Evolutionary conservation across 1,284 basidiomycete genomes (phyloP), one percentile per base, ranked within the genome.

Genomic region (Cutaneotrichosporon dermatis): DNA sequence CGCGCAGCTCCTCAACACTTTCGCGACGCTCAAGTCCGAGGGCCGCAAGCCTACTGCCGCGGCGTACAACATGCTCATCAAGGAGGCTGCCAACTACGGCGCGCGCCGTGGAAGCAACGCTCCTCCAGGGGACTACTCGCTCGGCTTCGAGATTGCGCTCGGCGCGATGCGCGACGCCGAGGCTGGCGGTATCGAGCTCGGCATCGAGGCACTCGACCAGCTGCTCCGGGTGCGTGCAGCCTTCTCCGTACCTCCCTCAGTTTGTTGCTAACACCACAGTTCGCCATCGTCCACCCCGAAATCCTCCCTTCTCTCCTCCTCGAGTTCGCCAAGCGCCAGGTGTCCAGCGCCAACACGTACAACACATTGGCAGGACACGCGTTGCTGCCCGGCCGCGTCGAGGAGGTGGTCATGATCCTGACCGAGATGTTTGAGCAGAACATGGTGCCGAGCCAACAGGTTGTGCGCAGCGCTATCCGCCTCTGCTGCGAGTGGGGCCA

Each of bases 221-320:
- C 59, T 76, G 7, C 49, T 76, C 39, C 60, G 66, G 46, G 72
- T 74, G n/a, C n/a, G n/a, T n/a, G n/a, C n/a, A n/a, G n/a, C n/a
- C n/a, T n/a, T n/a, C n/a, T n/a, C n/a, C n/a, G n/a, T n/a, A n/a
- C n/a, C n/a, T n/a, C n/a, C n/a, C n/a, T n/a, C n/a, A n/a, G n/a
- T n/a, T n/a, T n/a, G n/a, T n/a, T n/a, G 15, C 42, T 33, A 37
- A 41, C 6, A 59, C 34, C 12, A 35, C 51, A 68, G 65, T 65
- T 70, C 50, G 25, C 63, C 25, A 36, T 53, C 15, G 11, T 62
- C 34, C 61, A 73, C 53, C 69, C 69, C n/a, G 62, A 68, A 13
- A 64, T 74, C 16, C 62, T 73, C 3, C 69, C 68, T 2, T 66
- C 70, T 1, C 57, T 75, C 9, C 57, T 75, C 2, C 12, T 70